Evolutionary conservation across 228 moss, liverwort and hornwort genomes (phyloP), one percentile per base, ranked within the genome.

Genomic region (Sphagnum magellanicum): DNA sequence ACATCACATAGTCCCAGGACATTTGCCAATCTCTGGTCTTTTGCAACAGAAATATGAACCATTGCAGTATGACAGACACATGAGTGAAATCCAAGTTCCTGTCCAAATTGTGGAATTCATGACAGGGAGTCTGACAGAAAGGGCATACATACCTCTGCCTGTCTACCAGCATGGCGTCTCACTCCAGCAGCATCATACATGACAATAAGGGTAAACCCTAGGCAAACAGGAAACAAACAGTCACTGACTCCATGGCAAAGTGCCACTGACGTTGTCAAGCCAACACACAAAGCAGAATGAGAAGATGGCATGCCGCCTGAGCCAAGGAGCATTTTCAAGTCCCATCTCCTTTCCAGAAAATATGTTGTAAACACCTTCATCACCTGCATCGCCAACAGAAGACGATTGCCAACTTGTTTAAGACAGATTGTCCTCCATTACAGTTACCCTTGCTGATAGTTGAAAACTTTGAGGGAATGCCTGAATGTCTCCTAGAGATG

Each of bases 251-350:
- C 96, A 69, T 97, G 96, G 47, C 86, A 86, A 6, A 97, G 74
- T 11, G 96, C 96, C 17, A 97, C 96, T 15, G 89, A 92, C 58
- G 96, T 97, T 52, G 93, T 91, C 72, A 97, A 81, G 16, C 93
- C 96, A 62, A 97, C 89, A 77, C 96, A 97, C 0, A 97, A 81
- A 6, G 96, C 91, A 9, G 96, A 93, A 78, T 97, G 96, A 46
- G 96, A 97, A 13, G 96, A 97, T 12, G 96, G 96, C 96, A 97
- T 97, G 72, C 96, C 96, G 46, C 96, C 96, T 60, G 96, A 97
- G 32, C 93, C 93, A 76, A 88, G 78, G 55, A 97, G 83, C 93
- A 88, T 88, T 68, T 76, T 82, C 74, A 87, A 87, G 69, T 97
- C 96, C 96, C 91, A 97, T 75, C 74, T 90, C 55, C 96, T 91